phyloP scores from a whole-genome alignment of 306 rosid genomes.

The Quercus aquifolioides region DNA sequence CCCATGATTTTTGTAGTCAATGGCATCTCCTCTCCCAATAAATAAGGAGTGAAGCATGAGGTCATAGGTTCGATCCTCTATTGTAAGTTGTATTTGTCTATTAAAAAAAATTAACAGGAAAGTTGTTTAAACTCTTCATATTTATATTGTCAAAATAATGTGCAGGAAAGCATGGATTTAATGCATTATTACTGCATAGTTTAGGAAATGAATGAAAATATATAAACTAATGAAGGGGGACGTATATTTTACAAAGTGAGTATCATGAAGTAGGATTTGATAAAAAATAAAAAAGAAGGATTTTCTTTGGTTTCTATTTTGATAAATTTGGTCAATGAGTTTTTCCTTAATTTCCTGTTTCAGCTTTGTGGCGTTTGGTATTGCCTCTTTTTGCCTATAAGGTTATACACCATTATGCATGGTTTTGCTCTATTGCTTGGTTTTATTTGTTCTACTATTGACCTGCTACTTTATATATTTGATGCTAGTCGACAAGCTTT shows the following conservation, averaged over 20 bases:
- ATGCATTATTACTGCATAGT: background rate
- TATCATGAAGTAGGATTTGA: background rate
- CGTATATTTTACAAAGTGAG: background rate
- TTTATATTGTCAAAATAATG: background rate
- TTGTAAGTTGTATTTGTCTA: background rate
- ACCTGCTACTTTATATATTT: background rate
- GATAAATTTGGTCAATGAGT: background rate
- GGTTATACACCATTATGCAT: background rate
- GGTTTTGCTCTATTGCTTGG: background rate
- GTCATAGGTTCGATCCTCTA: background rate
- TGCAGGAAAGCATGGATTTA: background rate
- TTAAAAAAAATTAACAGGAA: background rate
- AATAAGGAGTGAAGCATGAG: background rate
- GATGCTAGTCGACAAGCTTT: background rate
- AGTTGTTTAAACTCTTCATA: background rate
- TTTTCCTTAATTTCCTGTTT: background rate
- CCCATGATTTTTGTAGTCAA: background rate
- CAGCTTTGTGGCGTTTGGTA: background rate
- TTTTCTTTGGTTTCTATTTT: background rate
- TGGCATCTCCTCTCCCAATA: background rate
- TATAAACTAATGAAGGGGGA: background rate
- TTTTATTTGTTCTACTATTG: slow-evolving; percentile 4
- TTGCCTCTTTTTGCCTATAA: background rate
- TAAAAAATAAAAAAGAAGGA: background rate
- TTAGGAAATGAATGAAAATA: background rate